These are phyloP conservation scores for Populus tremula DNA, from an alignment of 345 rosid species.

Conservation along the genomic window DNA sequence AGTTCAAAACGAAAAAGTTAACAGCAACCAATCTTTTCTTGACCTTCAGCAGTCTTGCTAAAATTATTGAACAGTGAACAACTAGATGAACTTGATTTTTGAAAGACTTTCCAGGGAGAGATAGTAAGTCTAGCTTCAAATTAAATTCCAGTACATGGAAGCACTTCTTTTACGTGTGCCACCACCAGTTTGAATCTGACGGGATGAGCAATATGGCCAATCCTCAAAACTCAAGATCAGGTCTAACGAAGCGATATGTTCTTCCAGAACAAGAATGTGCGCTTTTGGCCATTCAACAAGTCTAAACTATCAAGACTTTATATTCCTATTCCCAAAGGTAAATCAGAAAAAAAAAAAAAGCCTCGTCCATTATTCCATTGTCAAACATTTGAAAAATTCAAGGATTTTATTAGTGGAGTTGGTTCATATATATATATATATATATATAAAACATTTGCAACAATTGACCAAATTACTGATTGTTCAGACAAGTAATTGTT, in stretches of 20 bases:
- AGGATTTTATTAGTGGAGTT: slow-evolving; percentile 16
- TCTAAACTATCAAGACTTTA: neutral
- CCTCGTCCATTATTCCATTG: neutral
- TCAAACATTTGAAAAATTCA: neutral
- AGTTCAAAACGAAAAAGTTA: too few species aligned
- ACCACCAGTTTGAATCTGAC: neutral
- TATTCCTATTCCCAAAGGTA: neutral
- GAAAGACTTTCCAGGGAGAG: neutral
- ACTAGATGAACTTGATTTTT: neutral
- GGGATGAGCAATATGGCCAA: neutral
- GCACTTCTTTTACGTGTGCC: neutral
- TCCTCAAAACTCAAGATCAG: neutral
- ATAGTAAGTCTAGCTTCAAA: neutral
- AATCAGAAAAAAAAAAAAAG: neutral
- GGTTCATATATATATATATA: slow-evolving; percentile 6
- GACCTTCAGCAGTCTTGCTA: neutral
- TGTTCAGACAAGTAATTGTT: neutral
- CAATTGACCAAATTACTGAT: neutral
- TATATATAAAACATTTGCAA: neutral
- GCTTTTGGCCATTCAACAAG: neutral
- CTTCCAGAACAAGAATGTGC: neutral
- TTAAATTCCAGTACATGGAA: neutral
- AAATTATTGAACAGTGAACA: neutral
- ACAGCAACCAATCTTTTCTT: neutral
- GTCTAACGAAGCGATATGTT: neutral